Evolutionary conservation across 306 rosid species (phyloP).

Genomic region (Cucumis sativus): Cucumber_9930_V3 NC_026655.2:2794001-2794500

Average conservation of each 20-base stretch:
- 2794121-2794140: slow-evolving; percentile 29
- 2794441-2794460: slow-evolving; percentile 16
- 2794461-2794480: slow-evolving; percentile 2
- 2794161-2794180: slow-evolving; percentile 57
- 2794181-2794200: slow-evolving; percentile 55
- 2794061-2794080: slow-evolving; percentile 96
- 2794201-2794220: slow-evolving; percentile 63
- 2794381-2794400: slow-evolving; percentile 25
- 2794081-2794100: slow-evolving; percentile 99
- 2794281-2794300: neutral
- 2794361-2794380: slow-evolving; percentile 48
- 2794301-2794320: neutral
- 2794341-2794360: slow-evolving; percentile 7
- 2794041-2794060: slow-evolving; percentile 58
- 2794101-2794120: slow-evolving; percentile 66
- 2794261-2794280: neutral
- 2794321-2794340: slow-evolving; percentile 2
- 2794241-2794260: neutral
- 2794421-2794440: slow-evolving; percentile 8
- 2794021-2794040: slow-evolving; percentile 78
- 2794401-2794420: slow-evolving; percentile 47
- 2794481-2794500: slow-evolving; percentile 5
- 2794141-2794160: slow-evolving; percentile 49
- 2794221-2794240: slow-evolving; percentile 27
- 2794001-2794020: slow-evolving; percentile 12